A percentile compares a stretch with the other conserved stretches of the same genome.
phyloP scores from a whole-genome alignment of 805 yeast species.

The Yamadazyma tumulicola region DNA sequence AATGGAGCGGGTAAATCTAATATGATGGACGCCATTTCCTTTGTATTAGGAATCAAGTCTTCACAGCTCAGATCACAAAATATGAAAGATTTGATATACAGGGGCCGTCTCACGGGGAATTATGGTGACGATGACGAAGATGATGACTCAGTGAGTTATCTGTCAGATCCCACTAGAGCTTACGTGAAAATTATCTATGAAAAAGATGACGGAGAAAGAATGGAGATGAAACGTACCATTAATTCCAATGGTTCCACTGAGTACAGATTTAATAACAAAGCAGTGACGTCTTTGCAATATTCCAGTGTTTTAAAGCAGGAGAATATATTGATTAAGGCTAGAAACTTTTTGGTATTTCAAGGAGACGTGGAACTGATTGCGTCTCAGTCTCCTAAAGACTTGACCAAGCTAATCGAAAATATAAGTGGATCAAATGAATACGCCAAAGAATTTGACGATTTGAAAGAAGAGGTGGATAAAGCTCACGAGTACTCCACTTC shows the following conservation, averaged over 20 bases:
- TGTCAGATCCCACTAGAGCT: conserved; percentile 50
- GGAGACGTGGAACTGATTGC: conserved; percentile 96
- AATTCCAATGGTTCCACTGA: conserved; percentile 58
- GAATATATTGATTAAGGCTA: conserved; percentile 81
- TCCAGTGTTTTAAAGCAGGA: conserved; percentile 63
- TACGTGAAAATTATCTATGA: conserved; percentile 78
- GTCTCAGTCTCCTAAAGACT: conserved; percentile 73
- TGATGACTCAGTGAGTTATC: conserved; percentile 12
- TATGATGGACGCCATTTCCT: conserved; percentile 95
- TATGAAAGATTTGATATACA: conserved; percentile 73
- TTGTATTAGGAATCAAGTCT: conserved; percentile 83
- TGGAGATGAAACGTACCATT: conserved; percentile 63
- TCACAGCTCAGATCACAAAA: conserved; percentile 71
- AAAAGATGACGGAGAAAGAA: conserved; percentile 52
- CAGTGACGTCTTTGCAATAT: conserved; percentile 65
- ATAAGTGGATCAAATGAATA: conserved; percentile 78
- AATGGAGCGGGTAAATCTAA: conserved; percentile 98
- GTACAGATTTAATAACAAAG: conserved; percentile 59
- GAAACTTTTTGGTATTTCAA: conserved; percentile 91
- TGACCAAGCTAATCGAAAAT: conserved; percentile 72
- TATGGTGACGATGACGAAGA: conserved; percentile 13
- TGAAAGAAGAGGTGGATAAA: conserved; percentile 60
- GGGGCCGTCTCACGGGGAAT: conserved; percentile 45
- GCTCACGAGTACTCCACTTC: conserved; percentile 63
- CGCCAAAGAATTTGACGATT: conserved; percentile 60